Conservation (phyloP, 345 rosid genomes). For the Stellera chamaejasme region DNA sequence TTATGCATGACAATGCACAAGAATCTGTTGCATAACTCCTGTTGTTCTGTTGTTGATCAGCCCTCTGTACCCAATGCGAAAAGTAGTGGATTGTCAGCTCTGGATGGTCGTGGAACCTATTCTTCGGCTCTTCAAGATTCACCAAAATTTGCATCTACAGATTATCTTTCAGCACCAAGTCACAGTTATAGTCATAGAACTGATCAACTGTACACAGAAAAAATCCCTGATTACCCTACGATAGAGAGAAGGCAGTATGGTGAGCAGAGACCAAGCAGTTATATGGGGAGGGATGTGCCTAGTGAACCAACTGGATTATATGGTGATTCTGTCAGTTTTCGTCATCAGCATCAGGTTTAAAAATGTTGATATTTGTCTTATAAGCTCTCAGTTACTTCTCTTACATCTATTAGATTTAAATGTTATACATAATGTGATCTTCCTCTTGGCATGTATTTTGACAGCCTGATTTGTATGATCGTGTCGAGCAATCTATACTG, state of each 20-base stretch:
- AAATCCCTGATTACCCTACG: conserved; percentile 58
- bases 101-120: conserved; percentile 71
- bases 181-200: conserved; percentile 70
- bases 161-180: conserved; percentile 53
- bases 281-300: conserved; percentile 65
- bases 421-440: conserved; percentile 6
- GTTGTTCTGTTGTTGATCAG: conserved; percentile 10
- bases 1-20: neutral
- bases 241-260: conserved; percentile 68
- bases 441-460: conserved; percentile 10
- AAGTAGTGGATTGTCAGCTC: conserved; percentile 40
- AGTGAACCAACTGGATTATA: conserved; percentile 58
- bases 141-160: conserved; percentile 67
- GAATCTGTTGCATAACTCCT: neutral
- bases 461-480: conserved; percentile 71
- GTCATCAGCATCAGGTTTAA: conserved; percentile 75
- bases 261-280: conserved; percentile 53
- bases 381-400: neutral
- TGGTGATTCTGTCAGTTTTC: conserved; percentile 57
- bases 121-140: conserved; percentile 56
- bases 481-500: conserved; percentile 68
- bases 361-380: conserved; percentile 5
- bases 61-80: conserved; percentile 38
- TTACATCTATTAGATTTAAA: neutral
- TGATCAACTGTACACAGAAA: conserved; percentile 66